Conservation (phyloP, 2,329 filamentous ascomycete species). For the Fusarium vanettenii region DNA sequence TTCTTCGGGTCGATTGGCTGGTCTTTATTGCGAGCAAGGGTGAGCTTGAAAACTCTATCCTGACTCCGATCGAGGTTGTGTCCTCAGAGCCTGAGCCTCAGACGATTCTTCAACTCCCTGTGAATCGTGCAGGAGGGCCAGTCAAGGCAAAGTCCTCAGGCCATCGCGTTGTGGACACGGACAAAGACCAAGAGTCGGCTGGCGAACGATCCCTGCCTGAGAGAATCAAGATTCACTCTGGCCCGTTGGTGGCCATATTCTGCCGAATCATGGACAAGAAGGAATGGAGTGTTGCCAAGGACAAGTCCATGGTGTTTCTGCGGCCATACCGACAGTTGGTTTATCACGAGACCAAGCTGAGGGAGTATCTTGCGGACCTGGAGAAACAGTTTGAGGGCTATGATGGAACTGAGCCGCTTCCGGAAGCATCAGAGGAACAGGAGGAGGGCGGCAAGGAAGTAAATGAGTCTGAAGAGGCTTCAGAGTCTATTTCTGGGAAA, state of each 20-base stretch:
- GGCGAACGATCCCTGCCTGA: background rate
- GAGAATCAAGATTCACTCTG: background rate
- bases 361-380: background rate
- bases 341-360: background rate
- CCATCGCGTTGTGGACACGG: background rate
- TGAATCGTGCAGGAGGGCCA: background rate
- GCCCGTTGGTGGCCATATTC: background rate
- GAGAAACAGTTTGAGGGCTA: background rate
- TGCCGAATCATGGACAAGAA: background rate
- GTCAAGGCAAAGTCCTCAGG: background rate
- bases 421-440: background rate
- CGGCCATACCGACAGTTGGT: background rate
- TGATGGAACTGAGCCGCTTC: background rate
- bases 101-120: background rate
- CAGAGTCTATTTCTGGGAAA: background rate
- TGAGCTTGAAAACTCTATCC: background rate
- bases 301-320: background rate
- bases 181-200: background rate
- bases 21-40: background rate
- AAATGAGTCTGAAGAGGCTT: background rate
- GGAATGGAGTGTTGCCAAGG: background rate
- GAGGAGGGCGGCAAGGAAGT: background rate
- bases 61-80: background rate
- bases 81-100: background rate
- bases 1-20: background rate